Percentiles rank a stretch among this genome's conserved stretches.
These are phyloP conservation scores for Claviceps lovelessii DNA, from an alignment of 2,329 filamentous ascomycete species.

Conservation along the genomic window DNA sequence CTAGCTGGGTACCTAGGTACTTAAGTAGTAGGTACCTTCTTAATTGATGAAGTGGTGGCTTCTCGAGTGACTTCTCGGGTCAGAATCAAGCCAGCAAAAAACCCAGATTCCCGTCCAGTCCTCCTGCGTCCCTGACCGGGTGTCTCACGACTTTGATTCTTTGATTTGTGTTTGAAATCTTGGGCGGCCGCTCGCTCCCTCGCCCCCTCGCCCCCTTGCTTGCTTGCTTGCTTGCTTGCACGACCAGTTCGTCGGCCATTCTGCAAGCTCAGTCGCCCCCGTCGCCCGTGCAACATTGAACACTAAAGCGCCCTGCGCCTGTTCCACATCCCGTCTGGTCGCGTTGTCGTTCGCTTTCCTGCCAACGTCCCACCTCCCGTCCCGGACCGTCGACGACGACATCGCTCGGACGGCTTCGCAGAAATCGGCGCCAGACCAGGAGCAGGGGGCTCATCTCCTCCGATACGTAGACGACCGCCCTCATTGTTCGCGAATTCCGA, in stretches of 20 bases:
- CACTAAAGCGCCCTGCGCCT: neutral
- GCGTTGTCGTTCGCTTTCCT: neutral
- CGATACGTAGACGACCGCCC: neutral
- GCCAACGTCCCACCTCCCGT: neutral
- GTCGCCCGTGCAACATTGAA: neutral
- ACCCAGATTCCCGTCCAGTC: neutral
- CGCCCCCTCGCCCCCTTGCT: neutral
- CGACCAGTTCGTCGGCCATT: neutral
- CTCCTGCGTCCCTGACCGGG: neutral
- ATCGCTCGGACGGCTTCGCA: neutral
- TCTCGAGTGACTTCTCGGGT: neutral
- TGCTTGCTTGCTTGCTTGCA: neutral
- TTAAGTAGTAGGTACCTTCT: neutral
- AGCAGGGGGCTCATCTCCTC: neutral
- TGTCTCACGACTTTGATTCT: neutral
- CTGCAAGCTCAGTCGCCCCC: neutral
- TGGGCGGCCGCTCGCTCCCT: neutral
- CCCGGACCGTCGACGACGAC: neutral
- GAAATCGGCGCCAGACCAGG: neutral
- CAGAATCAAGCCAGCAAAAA: neutral
- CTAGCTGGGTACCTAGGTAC: too few relatives aligned
- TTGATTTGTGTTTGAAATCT: neutral
- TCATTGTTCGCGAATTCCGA: neutral
- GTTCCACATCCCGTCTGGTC: neutral
- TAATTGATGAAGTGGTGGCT: neutral